Conservation (phyloP, 2,329 filamentous ascomycete species). For the Elsinoe batatas region DNA sequence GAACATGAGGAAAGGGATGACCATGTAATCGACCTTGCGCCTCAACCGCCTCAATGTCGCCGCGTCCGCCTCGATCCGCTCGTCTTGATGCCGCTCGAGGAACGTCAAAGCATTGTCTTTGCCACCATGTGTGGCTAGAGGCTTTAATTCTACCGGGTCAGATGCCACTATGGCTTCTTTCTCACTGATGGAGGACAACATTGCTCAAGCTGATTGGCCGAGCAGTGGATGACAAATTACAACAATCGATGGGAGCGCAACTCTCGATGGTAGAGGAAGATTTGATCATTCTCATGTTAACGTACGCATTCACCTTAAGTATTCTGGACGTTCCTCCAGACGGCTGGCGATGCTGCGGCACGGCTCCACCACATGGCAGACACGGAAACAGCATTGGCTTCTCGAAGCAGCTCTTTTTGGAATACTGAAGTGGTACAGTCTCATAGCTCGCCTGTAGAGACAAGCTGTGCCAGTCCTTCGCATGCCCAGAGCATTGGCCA, state of each 20-base stretch:
- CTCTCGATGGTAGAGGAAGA: background rate
- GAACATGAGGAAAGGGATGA: slow-evolving; percentile 44
- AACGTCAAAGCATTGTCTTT: slow-evolving; percentile 6
- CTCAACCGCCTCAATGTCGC: background rate
- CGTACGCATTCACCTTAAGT: background rate
- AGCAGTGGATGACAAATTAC: no score
- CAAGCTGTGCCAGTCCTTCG: background rate
- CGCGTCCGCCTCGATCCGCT: background rate
- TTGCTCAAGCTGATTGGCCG: no score
- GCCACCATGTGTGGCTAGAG: background rate
- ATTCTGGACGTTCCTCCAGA: no score
- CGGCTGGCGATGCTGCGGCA: background rate
- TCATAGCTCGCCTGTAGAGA: background rate
- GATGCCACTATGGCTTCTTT: background rate
- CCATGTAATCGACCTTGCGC: slow-evolving; percentile 1
- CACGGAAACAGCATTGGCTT: background rate
- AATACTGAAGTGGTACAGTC: background rate
- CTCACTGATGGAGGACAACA: background rate
- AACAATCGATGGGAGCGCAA: no score
- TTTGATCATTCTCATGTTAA: background rate
- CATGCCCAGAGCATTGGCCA: background rate
- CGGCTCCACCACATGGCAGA: background rate
- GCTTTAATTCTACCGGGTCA: background rate
- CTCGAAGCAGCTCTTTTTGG: background rate
- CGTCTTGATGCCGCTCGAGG: slow-evolving; percentile 1